Conservation (phyloP, 2,329 filamentous ascomycete species). For the Simplicillium aogashimaense region DNA sequence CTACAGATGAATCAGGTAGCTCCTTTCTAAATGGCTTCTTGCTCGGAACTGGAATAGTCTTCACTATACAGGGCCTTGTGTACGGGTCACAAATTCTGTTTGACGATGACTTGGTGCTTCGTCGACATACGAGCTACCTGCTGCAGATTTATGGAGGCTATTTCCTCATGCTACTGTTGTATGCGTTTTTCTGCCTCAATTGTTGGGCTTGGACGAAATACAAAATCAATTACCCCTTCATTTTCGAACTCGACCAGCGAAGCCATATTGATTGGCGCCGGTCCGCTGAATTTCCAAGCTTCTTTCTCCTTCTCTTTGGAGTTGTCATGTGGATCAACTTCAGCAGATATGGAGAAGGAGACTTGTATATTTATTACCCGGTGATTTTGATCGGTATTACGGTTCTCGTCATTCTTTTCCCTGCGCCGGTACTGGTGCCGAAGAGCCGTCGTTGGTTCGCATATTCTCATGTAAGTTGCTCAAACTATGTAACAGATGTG, state of each 20-base stretch:
- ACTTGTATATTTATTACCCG: conserved; percentile 78
- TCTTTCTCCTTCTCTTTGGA: conserved; percentile 70
- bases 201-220: conserved; percentile 73
- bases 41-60: conserved; percentile 57
- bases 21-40: conserved; percentile 55
- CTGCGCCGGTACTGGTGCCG: conserved; percentile 63
- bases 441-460: conserved; percentile 76
- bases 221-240: conserved; percentile 93
- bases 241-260: conserved; percentile 90
- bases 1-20: conserved; percentile 43
- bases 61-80: conserved; percentile 55
- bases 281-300: conserved; percentile 74
- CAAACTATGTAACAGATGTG: background rate
- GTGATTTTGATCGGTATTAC: conserved; percentile 67
- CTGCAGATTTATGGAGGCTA: conserved; percentile 90
- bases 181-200: conserved; percentile 75
- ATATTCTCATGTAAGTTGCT: conserved; percentile 66
- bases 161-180: conserved; percentile 72
- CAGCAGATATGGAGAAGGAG: conserved; percentile 50
- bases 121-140: conserved; percentile 53
- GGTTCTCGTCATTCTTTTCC: conserved; percentile 61
- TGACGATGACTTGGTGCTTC: conserved; percentile 35
- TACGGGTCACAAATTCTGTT: conserved; percentile 46
- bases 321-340: conserved; percentile 89
- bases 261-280: conserved; percentile 85